Conservation (phyloP, 2,329 filamentous ascomycete genomes). For the Exophiala sideris region DNA sequence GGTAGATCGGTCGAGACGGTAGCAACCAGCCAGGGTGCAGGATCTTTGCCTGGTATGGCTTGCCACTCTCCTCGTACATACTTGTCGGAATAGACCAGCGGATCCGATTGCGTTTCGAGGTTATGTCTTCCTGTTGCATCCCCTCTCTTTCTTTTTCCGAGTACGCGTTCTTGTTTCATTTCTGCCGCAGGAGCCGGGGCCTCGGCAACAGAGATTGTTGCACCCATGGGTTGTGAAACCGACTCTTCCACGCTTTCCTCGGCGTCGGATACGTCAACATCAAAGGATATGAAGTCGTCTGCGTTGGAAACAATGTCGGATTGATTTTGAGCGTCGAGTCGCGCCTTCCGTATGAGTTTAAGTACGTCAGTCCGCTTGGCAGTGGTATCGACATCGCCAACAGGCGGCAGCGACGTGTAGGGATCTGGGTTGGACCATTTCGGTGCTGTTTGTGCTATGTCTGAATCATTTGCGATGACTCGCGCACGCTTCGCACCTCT, state of each 20-base stretch:
- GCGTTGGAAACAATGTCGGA: constrained; percentile 43
- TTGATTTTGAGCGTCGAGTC: constrained; percentile 59
- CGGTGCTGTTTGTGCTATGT: constrained; percentile 44
- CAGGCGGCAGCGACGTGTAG: constrained; percentile 81
- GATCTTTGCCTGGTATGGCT: neutral
- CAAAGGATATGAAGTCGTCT: constrained; percentile 83
- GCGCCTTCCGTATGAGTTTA: constrained; percentile 85
- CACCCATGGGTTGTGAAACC: neutral
- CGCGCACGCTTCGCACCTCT: constrained; percentile 36
- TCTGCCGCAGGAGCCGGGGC: constrained; percentile 36
- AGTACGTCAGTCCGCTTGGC: constrained; percentile 83
- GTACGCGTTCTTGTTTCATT: constrained; percentile 40
- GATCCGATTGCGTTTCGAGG: constrained; percentile 31
- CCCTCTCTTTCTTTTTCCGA: constrained; percentile 72
- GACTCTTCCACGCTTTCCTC: constrained; percentile 5
- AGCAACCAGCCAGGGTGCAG: constrained; percentile 15
- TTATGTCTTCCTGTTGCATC: constrained; percentile 34
- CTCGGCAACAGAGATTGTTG: constrained; percentile 35
- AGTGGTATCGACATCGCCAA: constrained; percentile 68
- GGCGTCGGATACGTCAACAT: constrained; percentile 47
- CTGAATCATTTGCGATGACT: constrained; percentile 28
- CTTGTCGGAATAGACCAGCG: constrained; percentile 8
- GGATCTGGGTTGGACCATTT: constrained; percentile 97
- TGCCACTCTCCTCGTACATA: constrained; percentile 15
- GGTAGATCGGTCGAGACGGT: constrained; percentile 7